These are phyloP conservation scores for Starmerella floricola DNA, from an alignment of 805 yeast genomes.

Conservation along the genomic window DNA sequence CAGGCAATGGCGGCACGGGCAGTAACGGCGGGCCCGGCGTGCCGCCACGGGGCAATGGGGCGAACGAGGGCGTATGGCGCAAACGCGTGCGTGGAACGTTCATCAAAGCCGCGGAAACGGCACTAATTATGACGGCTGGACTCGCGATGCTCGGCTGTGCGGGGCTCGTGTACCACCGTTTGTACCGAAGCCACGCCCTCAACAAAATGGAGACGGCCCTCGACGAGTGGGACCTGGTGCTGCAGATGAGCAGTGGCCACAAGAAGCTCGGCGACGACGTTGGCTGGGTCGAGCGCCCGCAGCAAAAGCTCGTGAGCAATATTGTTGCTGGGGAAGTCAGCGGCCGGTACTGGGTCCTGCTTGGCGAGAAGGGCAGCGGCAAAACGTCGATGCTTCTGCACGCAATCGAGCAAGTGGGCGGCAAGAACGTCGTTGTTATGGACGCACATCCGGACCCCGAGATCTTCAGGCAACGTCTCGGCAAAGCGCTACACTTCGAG, in stretches of 20 bases:
- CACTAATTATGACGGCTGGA: conserved; percentile 59
- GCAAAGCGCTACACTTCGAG: conserved; percentile 60
- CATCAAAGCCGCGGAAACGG: conserved; percentile 39
- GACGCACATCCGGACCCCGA: conserved; percentile 85
- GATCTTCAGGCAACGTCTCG: conserved; percentile 61
- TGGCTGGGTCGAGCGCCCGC: conserved; percentile 59
- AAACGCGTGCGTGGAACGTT: conserved; percentile 10
- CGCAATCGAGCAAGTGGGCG: conserved; percentile 51
- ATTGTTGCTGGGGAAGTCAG: conserved; percentile 49
- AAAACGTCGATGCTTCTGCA: conserved; percentile 66
- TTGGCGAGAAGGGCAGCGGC: conserved; percentile 84
- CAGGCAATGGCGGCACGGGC: not conserved
- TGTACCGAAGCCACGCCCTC: conserved; percentile 47
- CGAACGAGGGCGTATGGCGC: not conserved
- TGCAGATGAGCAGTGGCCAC: conserved; percentile 44
- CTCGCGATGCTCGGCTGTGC: conserved; percentile 56
- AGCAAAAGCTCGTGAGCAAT: conserved; percentile 52
- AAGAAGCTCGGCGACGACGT: conserved; percentile 15
- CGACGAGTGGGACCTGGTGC: conserved; percentile 53
- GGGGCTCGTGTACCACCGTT: conserved; percentile 56
- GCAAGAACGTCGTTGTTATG: conserved; percentile 52
- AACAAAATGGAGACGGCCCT: conserved; percentile 56
- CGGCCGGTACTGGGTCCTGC: conserved; percentile 59
- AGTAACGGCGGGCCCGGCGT: not conserved
- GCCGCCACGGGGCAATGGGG: not conserved